Conservation (phyloP, 768 basidiomycete genomes). For the Tulasnella sp. region DNA sequence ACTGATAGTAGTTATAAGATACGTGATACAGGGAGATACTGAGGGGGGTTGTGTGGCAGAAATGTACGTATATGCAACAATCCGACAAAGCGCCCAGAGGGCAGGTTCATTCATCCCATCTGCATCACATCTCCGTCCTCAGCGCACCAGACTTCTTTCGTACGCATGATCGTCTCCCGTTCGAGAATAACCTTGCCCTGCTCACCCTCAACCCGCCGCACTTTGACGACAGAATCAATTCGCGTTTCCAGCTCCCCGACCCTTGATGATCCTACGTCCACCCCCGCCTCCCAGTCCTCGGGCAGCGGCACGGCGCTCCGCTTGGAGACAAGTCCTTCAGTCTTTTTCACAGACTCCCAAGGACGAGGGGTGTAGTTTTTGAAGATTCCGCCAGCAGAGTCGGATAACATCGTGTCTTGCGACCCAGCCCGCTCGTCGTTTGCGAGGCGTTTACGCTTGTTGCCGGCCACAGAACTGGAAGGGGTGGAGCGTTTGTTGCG, state of each 20-base stretch:
- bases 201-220: slow-evolving; percentile 18
- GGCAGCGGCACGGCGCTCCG: slow-evolving; percentile 36
- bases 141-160: slow-evolving; percentile 12
- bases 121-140: not conserved
- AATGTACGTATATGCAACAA: not conserved
- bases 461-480: not conserved
- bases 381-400: slow-evolving; percentile 19
- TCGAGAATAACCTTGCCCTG: slow-evolving; percentile 8
- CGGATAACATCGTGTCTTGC: not conserved
- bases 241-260: slow-evolving; percentile 20
- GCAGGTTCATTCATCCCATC: not conserved
- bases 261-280: not conserved
- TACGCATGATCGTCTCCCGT: slow-evolving; percentile 8
- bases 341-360: slow-evolving; percentile 38
- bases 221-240: slow-evolving; percentile 11
- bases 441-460: not conserved
- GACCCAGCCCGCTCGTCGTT: slow-evolving; percentile 5
- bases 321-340: slow-evolving; percentile 39
- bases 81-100: not conserved
- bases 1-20: not conserved
- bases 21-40: not conserved
- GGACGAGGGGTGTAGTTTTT: slow-evolving; percentile 26
- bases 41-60: not conserved
- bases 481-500: not conserved
- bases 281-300: slow-evolving; percentile 24